Conservation (phyloP, 495 filamentous ascomycete genomes). For the Lasiosphaeris hirsuta region DNA sequence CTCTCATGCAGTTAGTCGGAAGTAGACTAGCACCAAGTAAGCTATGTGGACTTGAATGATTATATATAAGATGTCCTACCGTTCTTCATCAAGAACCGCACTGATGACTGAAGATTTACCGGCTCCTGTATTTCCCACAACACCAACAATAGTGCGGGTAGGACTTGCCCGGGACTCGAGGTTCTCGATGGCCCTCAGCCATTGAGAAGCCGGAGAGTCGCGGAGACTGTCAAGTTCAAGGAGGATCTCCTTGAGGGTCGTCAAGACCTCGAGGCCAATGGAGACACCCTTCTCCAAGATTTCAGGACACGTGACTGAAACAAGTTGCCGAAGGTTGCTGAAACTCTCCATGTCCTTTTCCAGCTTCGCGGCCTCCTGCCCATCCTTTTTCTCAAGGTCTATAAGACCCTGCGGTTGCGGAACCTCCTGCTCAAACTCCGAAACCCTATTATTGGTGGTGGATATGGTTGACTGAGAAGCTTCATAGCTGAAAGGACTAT, state of each 20-base stretch:
- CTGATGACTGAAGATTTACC: conserved; percentile 61
- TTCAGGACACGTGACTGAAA: conserved; percentile 12
- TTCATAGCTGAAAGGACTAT: too few relatives aligned
- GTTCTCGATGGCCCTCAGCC: conserved; percentile 42
- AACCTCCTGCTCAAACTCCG: too few relatives aligned
- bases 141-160: conserved; percentile 49
- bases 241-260: conserved; percentile 17
- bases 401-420: too few relatives aligned
- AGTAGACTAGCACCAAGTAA: conserved; percentile 26
- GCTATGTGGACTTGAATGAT: not conserved
- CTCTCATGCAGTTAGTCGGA: conserved; percentile 43
- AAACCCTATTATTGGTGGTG: too few relatives aligned
- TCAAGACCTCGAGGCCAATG: conserved; percentile 27
- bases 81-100: conserved; percentile 54
- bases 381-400: too few relatives aligned
- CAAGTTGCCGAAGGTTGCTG: conserved; percentile 22
- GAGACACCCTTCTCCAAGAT: conserved; percentile 31
- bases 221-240: conserved; percentile 5
- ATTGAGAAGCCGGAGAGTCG: conserved; percentile 25
- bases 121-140: conserved; percentile 58
- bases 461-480: too few relatives aligned
- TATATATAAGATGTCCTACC: conserved; percentile 18
- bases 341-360: not conserved
- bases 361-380: not conserved
- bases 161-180: conserved; percentile 24